These are phyloP conservation scores for Tulasnella sp. DNA, from an alignment of 768 basidiomycete genomes.

Conservation along the genomic window DNA sequence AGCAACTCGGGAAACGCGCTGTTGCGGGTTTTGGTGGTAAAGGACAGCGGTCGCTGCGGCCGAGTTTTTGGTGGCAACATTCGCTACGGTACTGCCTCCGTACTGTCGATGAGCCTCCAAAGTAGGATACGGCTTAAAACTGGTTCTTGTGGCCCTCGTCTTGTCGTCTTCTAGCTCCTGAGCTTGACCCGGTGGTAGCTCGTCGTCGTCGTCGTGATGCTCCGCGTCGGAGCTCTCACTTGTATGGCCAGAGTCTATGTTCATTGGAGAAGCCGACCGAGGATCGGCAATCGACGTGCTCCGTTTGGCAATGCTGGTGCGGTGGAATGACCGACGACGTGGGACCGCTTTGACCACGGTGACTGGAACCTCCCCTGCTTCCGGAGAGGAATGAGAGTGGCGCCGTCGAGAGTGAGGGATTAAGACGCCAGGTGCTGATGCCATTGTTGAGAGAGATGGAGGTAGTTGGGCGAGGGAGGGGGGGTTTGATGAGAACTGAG, in stretches of 20 bases:
- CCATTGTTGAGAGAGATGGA: constrained; percentile 7
- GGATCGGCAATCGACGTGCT: background rate
- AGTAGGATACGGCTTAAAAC: constrained; percentile 19
- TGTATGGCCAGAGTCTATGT: background rate
- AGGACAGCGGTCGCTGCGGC: background rate
- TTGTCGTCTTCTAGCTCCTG: background rate
- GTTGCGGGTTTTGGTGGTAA: background rate
- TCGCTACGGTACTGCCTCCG: background rate
- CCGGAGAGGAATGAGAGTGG: constrained; percentile 34
- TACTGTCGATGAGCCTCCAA: constrained; percentile 1
- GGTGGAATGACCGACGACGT: background rate
- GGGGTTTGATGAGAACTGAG: background rate
- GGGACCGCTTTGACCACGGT: constrained; percentile 9
- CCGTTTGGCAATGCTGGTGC: constrained; percentile 9
- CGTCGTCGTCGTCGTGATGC: background rate
- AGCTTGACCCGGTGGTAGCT: background rate
- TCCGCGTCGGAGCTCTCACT: constrained; percentile 15
- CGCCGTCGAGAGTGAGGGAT: constrained; percentile 16
- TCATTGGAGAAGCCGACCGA: background rate
- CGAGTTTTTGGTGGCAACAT: background rate
- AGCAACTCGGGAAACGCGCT: constrained; percentile 45
- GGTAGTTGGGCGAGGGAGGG: background rate
- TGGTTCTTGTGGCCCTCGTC: constrained; percentile 10
- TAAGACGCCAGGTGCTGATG: constrained; percentile 28
- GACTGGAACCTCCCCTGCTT: constrained; percentile 16